These are phyloP conservation scores for Hansenula anomala DNA, from an alignment of 1,139 yeast species.

Conservation along the genomic window DNA sequence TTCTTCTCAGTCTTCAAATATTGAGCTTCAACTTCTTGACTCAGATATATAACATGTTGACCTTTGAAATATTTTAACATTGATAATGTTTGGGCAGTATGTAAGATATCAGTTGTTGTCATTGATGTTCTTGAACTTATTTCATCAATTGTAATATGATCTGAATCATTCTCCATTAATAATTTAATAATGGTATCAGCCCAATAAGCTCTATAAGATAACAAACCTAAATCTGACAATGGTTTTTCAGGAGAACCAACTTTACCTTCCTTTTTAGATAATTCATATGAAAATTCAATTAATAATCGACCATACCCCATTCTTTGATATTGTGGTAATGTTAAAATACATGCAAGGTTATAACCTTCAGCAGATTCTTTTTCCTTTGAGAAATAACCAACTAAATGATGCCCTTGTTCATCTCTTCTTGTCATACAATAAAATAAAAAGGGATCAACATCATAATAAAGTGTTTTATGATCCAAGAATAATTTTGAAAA, in stretches of 20 bases:
- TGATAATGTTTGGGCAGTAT: conserved; percentile 86
- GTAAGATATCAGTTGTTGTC: conserved; percentile 95
- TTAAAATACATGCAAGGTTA: conserved; percentile 94
- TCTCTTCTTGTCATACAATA: conserved; percentile 92
- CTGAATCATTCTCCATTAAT: conserved; percentile 54
- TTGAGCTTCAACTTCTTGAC: conserved; percentile 74
- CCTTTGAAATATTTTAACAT: conserved; percentile 92
- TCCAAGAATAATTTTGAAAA: conserved; percentile 85
- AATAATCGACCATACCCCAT: conserved; percentile 89
- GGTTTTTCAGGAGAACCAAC: conserved; percentile 98
- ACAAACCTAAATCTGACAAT: conserved; percentile 84
- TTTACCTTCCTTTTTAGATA: conserved; percentile 82
- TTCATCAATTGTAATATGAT: conserved; percentile 88
- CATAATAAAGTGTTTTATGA: conserved; percentile 93
- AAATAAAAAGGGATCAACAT: conserved; percentile 93
- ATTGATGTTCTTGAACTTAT: conserved; percentile 81
- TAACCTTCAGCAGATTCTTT: conserved; percentile 95
- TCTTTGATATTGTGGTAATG: conserved; percentile 93
- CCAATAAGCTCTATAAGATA: conserved; percentile 96
- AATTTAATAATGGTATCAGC: conserved; percentile 80
- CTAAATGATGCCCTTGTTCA: conserved; percentile 87
- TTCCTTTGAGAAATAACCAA: conserved; percentile 95
- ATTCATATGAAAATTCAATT: conserved; percentile 89
- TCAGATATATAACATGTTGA: conserved; percentile 88
- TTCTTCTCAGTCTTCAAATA: conserved; percentile 72